A percentile compares a stretch with the other conserved stretches of the same genome.
Evolutionary conservation across 345 rosid genomes (phyloP).

Genomic region (Salix caprea): DNA sequence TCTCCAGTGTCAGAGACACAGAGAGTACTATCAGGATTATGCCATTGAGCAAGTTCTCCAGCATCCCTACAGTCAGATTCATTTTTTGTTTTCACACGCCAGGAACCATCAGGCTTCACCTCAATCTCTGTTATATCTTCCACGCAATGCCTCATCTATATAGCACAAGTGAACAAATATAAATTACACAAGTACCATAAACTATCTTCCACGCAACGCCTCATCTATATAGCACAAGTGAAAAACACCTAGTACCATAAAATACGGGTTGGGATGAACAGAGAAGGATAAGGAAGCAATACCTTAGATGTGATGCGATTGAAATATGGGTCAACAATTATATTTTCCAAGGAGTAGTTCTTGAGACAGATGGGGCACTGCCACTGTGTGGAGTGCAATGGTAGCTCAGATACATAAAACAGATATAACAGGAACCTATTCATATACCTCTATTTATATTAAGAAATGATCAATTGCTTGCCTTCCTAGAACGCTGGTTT

Average conservation of each 20-base stretch:
- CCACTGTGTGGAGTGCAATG: constrained; percentile 62
- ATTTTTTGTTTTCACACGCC: constrained; percentile 83
- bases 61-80: constrained; percentile 73
- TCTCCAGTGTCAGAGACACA: constrained; percentile 39
- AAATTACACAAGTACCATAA: not conserved
- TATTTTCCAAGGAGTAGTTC: constrained; percentile 79
- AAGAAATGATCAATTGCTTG: constrained; percentile 15
- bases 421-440: not conserved
- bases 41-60: constrained; percentile 85
- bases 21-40: constrained; percentile 64
- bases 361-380: constrained; percentile 93
- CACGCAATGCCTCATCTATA: constrained; percentile 75
- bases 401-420: constrained; percentile 17
- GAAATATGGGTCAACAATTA: constrained; percentile 88
- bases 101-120: constrained; percentile 91
- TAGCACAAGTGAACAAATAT: not conserved
- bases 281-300: constrained; percentile 9
- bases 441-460: not conserved
- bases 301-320: constrained; percentile 85
- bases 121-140: constrained; percentile 86
- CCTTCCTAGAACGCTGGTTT: constrained; percentile 98
- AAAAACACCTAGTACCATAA: not conserved
- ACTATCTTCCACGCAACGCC: constrained; percentile 73
- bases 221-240: constrained; percentile 47
- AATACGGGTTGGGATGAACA: not conserved